Evolutionary conservation across 208 protist genomes (phyloP).

Genomic region (Leishmania braziliensis): DNA sequence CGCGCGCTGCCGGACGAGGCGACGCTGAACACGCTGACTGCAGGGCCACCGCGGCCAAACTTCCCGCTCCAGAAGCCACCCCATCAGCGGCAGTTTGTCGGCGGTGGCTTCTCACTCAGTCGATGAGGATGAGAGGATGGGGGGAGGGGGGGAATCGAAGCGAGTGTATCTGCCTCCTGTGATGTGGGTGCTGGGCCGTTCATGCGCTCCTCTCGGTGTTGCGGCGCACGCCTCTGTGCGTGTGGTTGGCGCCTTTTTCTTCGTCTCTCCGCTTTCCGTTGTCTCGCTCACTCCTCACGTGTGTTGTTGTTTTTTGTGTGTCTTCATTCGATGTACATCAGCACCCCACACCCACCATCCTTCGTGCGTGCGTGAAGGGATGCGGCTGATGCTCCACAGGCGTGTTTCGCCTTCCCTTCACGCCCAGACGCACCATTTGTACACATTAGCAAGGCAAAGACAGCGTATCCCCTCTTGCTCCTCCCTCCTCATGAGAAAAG

Average conservation of each 20-base stretch:
- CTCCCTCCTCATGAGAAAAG: not conserved
- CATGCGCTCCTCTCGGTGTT: not conserved
- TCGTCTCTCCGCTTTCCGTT: not conserved
- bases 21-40: slow-evolving; percentile 45
- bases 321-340: not conserved
- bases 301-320: not conserved
- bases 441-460: too few species aligned
- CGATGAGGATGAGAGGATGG: not conserved
- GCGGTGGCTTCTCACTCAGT: slow-evolving; percentile 80
- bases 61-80: slow-evolving; percentile 66
- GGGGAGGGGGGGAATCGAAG: not conserved
- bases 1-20: slow-evolving; percentile 4
- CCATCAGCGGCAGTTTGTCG: slow-evolving; percentile 70
- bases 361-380: too few species aligned
- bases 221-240: not conserved
- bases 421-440: too few species aligned
- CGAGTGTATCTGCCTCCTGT: not conserved
- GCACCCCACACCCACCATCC: not conserved
- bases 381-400: too few species aligned
- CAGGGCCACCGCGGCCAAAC: slow-evolving; percentile 54
- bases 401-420: too few species aligned
- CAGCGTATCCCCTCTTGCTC: not conserved
- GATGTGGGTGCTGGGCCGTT: not conserved
- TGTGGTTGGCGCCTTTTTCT: not conserved
- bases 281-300: not conserved